Evolutionary conservation across 2,329 filamentous ascomycete species (phyloP).

Genomic region (Clonostachys byssicola): DNA sequence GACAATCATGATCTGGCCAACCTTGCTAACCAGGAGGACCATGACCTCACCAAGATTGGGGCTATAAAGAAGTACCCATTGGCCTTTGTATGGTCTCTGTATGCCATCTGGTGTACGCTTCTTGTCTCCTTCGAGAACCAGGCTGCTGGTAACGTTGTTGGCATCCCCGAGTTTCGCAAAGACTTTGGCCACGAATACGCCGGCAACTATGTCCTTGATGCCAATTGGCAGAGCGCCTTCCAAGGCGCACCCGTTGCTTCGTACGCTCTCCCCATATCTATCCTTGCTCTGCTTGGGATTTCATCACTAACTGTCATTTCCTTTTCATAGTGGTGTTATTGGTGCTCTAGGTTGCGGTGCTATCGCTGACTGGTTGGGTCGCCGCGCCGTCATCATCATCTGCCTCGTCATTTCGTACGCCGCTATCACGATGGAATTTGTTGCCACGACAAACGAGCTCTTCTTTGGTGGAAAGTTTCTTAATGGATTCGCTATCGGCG

Average conservation of each 20-base stretch:
- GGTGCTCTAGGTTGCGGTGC: constrained; percentile 24
- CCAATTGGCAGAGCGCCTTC: constrained; percentile 40
- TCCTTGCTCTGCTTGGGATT: not conserved
- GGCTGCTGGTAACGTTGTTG: constrained; percentile 30
- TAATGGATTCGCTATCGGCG: constrained; percentile 29
- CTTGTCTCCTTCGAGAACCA: constrained; percentile 35
- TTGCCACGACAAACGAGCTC: constrained; percentile 29
- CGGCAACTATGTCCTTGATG: constrained; percentile 29
- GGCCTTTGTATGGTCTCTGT: constrained; percentile 26
- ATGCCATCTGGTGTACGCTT: constrained; percentile 30
- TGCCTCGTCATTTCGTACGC: constrained; percentile 26
- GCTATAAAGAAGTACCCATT: constrained; percentile 16
- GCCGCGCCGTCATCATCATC: constrained; percentile 22
- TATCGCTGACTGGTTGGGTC: constrained; percentile 27
- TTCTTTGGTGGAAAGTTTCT: constrained; percentile 37
- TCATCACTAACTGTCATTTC: no score
- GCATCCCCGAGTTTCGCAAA: constrained; percentile 36
- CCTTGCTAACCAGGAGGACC: constrained; percentile 17
- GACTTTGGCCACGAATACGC: constrained; percentile 32
- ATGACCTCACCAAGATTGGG: constrained; percentile 11
- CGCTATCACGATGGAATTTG: constrained; percentile 32
- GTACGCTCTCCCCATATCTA: constrained; percentile 8
- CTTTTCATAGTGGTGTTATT: constrained; percentile 11
- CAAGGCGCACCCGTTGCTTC: constrained; percentile 32
- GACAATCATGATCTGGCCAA: constrained; percentile 4